Base-by-base conservation (phyloP, 1,284 basidiomycete genomes). In the Puccinia triticina region DNA sequence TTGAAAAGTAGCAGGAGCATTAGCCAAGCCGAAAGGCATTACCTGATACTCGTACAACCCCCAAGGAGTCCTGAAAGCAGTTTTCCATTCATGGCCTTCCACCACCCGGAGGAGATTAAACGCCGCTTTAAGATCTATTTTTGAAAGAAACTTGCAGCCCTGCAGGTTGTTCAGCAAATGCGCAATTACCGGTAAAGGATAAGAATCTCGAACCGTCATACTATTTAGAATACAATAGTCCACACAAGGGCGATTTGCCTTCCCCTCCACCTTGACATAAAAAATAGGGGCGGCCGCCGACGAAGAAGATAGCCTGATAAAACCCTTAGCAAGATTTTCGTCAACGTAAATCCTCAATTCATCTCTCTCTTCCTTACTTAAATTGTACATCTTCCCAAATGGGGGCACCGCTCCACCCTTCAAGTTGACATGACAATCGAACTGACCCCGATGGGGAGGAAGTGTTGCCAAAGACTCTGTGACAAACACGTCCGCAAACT, bases 11-110 rank as follows among this genome's bases (percentile, higher is more conserved):
- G 87, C 85, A 0, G 88, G 88, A 0, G 87, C 87, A 83, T 89
- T 89, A 66, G 86, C 87, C 7, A 89, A 84, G 0, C 88, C 87
- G 74, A 88, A 88, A 0, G 0, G 87, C 87, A 87, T 89, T 87
- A 43, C 1, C 87, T 86, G 0, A 88, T 88, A 72, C 88, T 88
- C 86, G 85, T 86, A 69, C 87, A 85, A 69, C 87, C 84, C 0
- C 86, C 85, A n/a, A n/a, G n/a, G n/a, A n/a, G n/a, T n/a, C n/a
- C n/a, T n/a, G n/a, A n/a, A n/a, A n/a, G n/a, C n/a, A 16, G 29
- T 69, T 57, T 57, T 57, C 50, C 50, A 59, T n/a, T 57, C 50
- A 40, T 59, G 12, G 21, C 55, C 73, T 57, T 48, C 32, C 0
- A 64, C 83, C 0, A 88, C 85, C 0, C 85, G 81, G 0, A 88